Conservation (phyloP, 345 rosid species). For the Eutrema japonicum region DNA sequence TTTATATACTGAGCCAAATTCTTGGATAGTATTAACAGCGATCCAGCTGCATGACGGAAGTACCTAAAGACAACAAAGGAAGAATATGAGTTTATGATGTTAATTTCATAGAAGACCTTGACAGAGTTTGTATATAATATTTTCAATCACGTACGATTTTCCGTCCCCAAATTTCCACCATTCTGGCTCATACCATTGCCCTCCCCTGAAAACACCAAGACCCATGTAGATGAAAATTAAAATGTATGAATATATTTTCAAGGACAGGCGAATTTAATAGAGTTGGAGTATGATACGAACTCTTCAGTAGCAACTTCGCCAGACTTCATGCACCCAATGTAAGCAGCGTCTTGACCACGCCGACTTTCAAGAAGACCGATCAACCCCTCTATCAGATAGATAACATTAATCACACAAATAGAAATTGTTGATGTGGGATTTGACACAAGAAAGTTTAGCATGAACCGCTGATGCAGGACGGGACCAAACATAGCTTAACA, state of each 20-base stretch:
- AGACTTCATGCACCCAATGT: slow-evolving; percentile 98
- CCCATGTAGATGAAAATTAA: slow-evolving; percentile 15
- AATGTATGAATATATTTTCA: neutral
- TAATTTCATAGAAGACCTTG: neutral
- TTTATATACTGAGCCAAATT: slow-evolving; percentile 79
- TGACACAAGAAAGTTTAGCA: neutral
- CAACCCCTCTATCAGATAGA: slow-evolving; percentile 64
- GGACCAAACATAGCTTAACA: slow-evolving; percentile 25
- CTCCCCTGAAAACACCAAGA: slow-evolving; percentile 64
- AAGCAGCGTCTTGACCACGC: slow-evolving; percentile 73
- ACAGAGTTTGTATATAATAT: slow-evolving; percentile 1
- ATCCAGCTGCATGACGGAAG: slow-evolving; percentile 82
- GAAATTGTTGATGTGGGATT: neutral
- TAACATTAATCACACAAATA: slow-evolving; percentile 28
- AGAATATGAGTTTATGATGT: neutral
- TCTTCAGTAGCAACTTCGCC: slow-evolving; percentile 79
- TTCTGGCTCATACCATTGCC: slow-evolving; percentile 91
- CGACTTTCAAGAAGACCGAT: slow-evolving; percentile 71
- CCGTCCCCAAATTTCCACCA: slow-evolving; percentile 99
- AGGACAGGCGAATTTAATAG: slow-evolving; percentile 4
- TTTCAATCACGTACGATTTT: slow-evolving; percentile 78
- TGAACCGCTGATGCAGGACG: neutral
- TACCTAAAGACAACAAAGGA: slow-evolving; percentile 58
- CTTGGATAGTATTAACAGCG: slow-evolving; percentile 78
- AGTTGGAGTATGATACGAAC: slow-evolving; percentile 50